These are phyloP conservation scores for Carex kokanica DNA, from an alignment of 176 grass and related monocot species.

Conservation along the genomic window DNA sequence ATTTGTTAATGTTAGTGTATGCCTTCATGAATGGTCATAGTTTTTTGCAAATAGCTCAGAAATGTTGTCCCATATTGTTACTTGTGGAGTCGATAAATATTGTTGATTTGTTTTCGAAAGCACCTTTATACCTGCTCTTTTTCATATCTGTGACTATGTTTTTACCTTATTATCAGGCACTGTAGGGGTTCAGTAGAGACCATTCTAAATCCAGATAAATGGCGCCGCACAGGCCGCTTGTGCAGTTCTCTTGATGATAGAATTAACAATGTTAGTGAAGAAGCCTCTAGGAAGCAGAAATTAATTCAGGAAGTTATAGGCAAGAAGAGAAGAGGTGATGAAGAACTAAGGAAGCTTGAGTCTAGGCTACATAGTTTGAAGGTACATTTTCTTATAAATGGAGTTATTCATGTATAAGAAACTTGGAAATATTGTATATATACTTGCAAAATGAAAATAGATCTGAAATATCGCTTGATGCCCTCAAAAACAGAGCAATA, in stretches of 20 bases:
- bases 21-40: neutral
- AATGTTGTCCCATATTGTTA: neutral
- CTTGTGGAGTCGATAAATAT: neutral
- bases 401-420: neutral
- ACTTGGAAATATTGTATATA: neutral
- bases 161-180: conserved; percentile 53
- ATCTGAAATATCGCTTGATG: neutral
- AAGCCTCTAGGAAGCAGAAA: conserved; percentile 44
- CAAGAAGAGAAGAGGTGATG: conserved; percentile 27
- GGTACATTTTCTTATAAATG: conserved; percentile 39
- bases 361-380: conserved; percentile 41
- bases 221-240: conserved; percentile 45
- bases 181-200: conserved; percentile 63
- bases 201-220: conserved; percentile 53
- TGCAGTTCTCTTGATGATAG: conserved; percentile 60
- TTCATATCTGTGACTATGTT: conserved; percentile 7
- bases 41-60: neutral
- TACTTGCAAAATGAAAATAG: neutral
- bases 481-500: neutral
- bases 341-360: conserved; percentile 29
- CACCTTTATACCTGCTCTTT: neutral
- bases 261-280: conserved; percentile 46
- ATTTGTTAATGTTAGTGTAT: neutral
- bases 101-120: neutral
- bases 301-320: conserved; percentile 30